These are phyloP conservation scores for Verticillium nonalfalfae DNA, from an alignment of 2,329 filamentous ascomycete species.

Conservation along the genomic window DNA sequence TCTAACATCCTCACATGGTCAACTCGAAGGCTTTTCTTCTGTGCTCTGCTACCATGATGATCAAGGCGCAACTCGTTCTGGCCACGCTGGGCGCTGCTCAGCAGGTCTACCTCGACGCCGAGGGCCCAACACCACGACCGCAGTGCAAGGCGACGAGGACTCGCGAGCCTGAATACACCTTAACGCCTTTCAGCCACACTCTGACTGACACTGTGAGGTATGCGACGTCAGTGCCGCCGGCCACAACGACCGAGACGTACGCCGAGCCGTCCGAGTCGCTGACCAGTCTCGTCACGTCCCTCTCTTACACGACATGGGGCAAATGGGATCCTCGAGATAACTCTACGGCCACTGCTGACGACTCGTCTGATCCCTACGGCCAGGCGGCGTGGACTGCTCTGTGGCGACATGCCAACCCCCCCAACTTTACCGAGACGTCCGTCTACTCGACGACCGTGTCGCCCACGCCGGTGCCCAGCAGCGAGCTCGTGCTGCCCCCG, in stretches of 20 bases:
- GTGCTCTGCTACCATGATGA: not conserved
- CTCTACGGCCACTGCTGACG: slow-evolving; percentile 11
- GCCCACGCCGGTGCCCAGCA: slow-evolving; percentile 47
- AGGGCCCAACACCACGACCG: slow-evolving; percentile 19
- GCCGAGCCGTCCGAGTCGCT: slow-evolving; percentile 19
- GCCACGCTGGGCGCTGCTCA: slow-evolving; percentile 12
- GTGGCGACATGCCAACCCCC: slow-evolving; percentile 18
- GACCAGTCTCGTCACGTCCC: slow-evolving; percentile 15
- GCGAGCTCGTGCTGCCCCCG: slow-evolving; percentile 29
- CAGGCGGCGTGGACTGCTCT: not conserved
- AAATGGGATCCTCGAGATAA: slow-evolving; percentile 25
- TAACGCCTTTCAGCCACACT: slow-evolving; percentile 21
- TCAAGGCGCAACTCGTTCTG: not conserved
- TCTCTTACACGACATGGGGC: slow-evolving; percentile 25
- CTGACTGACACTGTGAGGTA: slow-evolving; percentile 24
- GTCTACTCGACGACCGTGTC: slow-evolving; percentile 38
- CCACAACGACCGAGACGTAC: slow-evolving; percentile 22
- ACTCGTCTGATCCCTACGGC: slow-evolving; percentile 26
- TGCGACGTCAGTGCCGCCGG: slow-evolving; percentile 21
- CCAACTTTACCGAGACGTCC: slow-evolving; percentile 3
- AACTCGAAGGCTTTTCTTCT: not conserved
- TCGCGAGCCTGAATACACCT: slow-evolving; percentile 17
- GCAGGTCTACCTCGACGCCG: slow-evolving; percentile 17
- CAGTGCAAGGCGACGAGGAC: slow-evolving; percentile 15
- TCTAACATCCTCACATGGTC: not conserved